phyloP scores from a whole-genome alignment of 2,329 filamentous ascomycete genomes.

The Niveomyces coronatus region DNA sequence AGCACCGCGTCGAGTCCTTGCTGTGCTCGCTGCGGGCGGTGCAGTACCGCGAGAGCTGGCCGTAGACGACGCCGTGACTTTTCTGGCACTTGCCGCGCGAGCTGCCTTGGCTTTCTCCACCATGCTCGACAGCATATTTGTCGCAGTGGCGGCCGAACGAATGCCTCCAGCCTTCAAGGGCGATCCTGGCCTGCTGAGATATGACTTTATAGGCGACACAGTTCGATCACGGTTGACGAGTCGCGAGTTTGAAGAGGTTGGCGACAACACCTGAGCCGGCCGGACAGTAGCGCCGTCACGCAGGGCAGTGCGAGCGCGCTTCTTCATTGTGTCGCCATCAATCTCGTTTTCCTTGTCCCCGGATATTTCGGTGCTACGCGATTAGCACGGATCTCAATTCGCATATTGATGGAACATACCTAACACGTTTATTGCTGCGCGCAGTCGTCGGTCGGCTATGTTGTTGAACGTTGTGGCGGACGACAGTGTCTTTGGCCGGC shows the following conservation, averaged over 20 bases:
- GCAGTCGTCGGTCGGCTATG: slow-evolving; percentile 14
- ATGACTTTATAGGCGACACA: slow-evolving; percentile 45
- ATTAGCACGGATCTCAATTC: slow-evolving; percentile 18
- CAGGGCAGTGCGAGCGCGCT: slow-evolving; percentile 40
- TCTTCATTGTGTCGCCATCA: slow-evolving; percentile 58
- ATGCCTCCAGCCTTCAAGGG: slow-evolving; percentile 45
- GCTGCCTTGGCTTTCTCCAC: slow-evolving; percentile 50
- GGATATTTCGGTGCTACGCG: slow-evolving; percentile 47
- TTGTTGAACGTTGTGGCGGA: slow-evolving; percentile 16
- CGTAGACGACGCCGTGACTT: slow-evolving; percentile 34
- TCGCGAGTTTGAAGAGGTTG: slow-evolving; percentile 71
- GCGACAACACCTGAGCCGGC: slow-evolving; percentile 60
- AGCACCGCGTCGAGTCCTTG: slow-evolving; percentile 13
- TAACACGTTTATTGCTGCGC: slow-evolving; percentile 36
- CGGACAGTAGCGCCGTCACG: slow-evolving; percentile 27
- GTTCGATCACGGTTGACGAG: slow-evolving; percentile 39
- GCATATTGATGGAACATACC: slow-evolving; percentile 29
- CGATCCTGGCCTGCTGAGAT: slow-evolving; percentile 48
- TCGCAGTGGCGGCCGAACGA: slow-evolving; percentile 29
- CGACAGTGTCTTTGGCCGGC: slow-evolving; percentile 36
- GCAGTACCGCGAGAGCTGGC: slow-evolving; percentile 27
- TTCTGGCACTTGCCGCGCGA: slow-evolving; percentile 37
- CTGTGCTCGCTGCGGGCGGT: slow-evolving; percentile 25
- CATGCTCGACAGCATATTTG: slow-evolving; percentile 43
- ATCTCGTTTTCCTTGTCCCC: slow-evolving; percentile 71